Evolutionary conservation across 73 alveolate species (phyloP).

Genomic region (Uronychia binucleata): DNA sequence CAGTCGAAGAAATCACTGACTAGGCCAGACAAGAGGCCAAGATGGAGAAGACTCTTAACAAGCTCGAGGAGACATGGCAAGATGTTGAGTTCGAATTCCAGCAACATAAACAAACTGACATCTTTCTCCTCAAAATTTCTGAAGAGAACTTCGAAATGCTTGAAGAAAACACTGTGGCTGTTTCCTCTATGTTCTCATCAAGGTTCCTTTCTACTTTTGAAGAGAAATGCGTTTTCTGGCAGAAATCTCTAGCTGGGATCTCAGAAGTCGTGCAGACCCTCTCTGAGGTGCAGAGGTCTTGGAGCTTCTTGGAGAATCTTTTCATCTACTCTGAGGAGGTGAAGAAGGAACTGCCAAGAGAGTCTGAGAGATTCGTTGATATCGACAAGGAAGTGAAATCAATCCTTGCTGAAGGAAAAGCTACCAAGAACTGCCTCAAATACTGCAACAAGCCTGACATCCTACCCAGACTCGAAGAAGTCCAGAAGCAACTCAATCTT

Average conservation of each 20-base stretch:
- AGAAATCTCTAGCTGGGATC: slow-evolving; percentile 77
- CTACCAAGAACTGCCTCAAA: slow-evolving; percentile 74
- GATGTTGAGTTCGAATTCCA: slow-evolving; percentile 79
- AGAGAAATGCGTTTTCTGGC: slow-evolving; percentile 78
- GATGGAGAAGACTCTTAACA: slow-evolving; percentile 98
- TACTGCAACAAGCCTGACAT: slow-evolving; percentile 93
- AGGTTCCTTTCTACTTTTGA: slow-evolving; percentile 84
- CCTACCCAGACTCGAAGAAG: slow-evolving; percentile 94
- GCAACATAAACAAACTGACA: slow-evolving; percentile 91
- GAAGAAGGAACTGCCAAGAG: slow-evolving; percentile 99
- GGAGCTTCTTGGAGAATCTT: slow-evolving; percentile 99
- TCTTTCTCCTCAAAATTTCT: slow-evolving; percentile 89
- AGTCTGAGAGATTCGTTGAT: slow-evolving; percentile 95
- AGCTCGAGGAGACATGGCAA: slow-evolving; percentile 96
- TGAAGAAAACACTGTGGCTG: slow-evolving; percentile 97
- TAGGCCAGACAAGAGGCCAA: slow-evolving; percentile 99
- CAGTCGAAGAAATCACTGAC: slow-evolving; percentile 86
- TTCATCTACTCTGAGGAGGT: slow-evolving; percentile 99
- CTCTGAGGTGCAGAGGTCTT: slow-evolving; percentile 97
- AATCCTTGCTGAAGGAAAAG: slow-evolving; percentile 93
- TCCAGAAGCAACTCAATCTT: slow-evolving; percentile 92
- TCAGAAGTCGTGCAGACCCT: slow-evolving; percentile 91
- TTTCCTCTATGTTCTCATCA: slow-evolving; percentile 81
- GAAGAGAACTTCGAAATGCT: slow-evolving; percentile 99
- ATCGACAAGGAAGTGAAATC: slow-evolving; percentile 97